Base-by-base conservation (phyloP, 306 rosid species). In the Vigna nakashimae region DNA sequence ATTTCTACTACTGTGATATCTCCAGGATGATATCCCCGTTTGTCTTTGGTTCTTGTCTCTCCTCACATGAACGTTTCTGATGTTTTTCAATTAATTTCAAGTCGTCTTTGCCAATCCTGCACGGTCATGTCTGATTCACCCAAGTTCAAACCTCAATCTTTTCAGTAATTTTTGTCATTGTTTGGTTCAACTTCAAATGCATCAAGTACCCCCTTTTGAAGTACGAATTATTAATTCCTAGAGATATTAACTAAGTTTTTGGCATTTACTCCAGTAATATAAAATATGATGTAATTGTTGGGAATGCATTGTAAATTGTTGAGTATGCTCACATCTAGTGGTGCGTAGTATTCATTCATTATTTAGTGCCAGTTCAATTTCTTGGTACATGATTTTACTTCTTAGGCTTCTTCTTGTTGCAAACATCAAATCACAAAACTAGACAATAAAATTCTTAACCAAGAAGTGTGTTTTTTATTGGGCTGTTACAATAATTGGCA, bases 391-490 rank as follows among this genome's bases (percentile, higher is more conserved):
- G 62, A 26, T 30, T 74, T 62, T 65, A 74, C 17, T 46, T 60
- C 65, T 65, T 48, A 57, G 69, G 36, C 69, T 46, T 79, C 67
- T 70, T 70, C 15, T 20, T 75, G 53, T 43, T 53, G 28, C 53
- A 65, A 14, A 64, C 55, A 46, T 51, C 32, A 42, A 63, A 65
- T 45, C 30, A 42, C 42, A 26, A 60, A 18, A 46, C 67, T 20
- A 24, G 42, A 62, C 6, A 45, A 30, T 28, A 36, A 60, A 20
- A 43, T 30, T 32, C 20, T 67, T 48, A 59, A 60, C 56, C 11
- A 58, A 67, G 46, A 53, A 70, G 55, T 64, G 22, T 63, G 32
- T 30, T 82, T 58, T 56, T 82, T 56, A 49, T 45, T 34, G 46
- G 71, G 28, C 56, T 32, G 46, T 56, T 55, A 28, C 18, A 42